Conservation (phyloP, 139 green algal genomes). For the Deuterostichococcus epilithicus region DNA sequence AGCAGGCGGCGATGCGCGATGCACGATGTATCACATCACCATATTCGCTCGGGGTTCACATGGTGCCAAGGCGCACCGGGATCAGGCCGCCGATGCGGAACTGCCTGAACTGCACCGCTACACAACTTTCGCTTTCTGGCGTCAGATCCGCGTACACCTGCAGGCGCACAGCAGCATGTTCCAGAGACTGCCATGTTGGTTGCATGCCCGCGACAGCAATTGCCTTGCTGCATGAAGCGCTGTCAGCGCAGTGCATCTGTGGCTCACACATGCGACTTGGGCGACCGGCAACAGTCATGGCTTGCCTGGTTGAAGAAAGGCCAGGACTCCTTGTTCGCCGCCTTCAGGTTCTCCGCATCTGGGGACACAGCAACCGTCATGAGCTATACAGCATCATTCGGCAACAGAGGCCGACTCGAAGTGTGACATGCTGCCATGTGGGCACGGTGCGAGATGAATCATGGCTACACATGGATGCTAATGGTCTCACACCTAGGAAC, state of each 20-base stretch:
- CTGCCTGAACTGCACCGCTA: slow-evolving; percentile 71
- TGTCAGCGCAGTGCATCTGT: no score
- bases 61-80: no score
- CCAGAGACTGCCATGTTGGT: background rate
- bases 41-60: no score
- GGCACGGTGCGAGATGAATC: background rate
- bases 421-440: background rate
- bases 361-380: slow-evolving; percentile 1
- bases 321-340: slow-evolving; percentile 70
- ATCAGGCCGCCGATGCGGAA: slow-evolving; percentile 72
- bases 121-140: slow-evolving; percentile 47
- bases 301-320: slow-evolving; percentile 83
- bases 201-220: background rate
- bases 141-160: slow-evolving; percentile 63
- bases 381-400: background rate
- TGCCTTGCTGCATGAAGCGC: background rate
- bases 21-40: no score
- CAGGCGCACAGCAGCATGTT: slow-evolving; percentile 6
- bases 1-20: no score
- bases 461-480: no score
- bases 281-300: background rate
- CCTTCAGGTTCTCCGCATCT: slow-evolving; percentile 62
- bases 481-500: slow-evolving; percentile 61
- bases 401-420: no score
- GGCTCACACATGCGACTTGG: background rate